phyloP scores from a whole-genome alignment of 2,329 filamentous ascomycete genomes.

The Epichloe amarillans region DNA sequence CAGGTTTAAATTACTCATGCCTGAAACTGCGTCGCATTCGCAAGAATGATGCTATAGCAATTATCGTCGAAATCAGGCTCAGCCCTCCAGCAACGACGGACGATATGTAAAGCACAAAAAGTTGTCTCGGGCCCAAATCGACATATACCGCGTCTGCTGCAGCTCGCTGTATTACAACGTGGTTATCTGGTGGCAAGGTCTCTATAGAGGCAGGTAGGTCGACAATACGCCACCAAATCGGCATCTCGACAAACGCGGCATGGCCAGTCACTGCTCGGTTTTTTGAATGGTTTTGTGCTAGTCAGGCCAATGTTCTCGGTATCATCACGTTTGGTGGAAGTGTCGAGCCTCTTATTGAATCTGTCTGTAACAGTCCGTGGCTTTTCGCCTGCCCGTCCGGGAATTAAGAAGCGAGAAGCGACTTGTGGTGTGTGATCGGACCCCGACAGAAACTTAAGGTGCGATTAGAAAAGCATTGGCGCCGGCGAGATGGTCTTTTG shows the following conservation, averaged over 20 bases:
- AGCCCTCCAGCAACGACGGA: conserved; percentile 30
- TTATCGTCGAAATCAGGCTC: conserved; percentile 42
- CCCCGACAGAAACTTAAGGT: neutral
- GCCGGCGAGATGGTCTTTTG: neutral
- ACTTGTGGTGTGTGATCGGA: neutral
- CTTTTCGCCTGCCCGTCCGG: too few species aligned
- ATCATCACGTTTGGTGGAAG: neutral
- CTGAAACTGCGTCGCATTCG: conserved; percentile 63
- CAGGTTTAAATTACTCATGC: conserved; percentile 31
- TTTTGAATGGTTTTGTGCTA: neutral
- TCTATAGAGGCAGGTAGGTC: neutral
- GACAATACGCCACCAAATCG: conserved; percentile 1
- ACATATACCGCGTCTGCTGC: neutral
- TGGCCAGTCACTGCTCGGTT: neutral
- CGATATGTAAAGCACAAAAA: conserved; percentile 10
- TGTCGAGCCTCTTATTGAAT: neutral
- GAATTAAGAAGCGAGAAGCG: neutral
- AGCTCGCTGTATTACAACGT: neutral
- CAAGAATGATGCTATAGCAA: conserved; percentile 58
- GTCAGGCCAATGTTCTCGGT: neutral
- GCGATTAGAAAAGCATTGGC: neutral
- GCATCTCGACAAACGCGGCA: conserved; percentile 1
- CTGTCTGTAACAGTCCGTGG: neutral
- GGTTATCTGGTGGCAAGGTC: neutral
- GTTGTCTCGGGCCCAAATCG: neutral